phyloP scores from a whole-genome alignment of 1,284 basidiomycete species.

The Tilletiaria anomala region DNA sequence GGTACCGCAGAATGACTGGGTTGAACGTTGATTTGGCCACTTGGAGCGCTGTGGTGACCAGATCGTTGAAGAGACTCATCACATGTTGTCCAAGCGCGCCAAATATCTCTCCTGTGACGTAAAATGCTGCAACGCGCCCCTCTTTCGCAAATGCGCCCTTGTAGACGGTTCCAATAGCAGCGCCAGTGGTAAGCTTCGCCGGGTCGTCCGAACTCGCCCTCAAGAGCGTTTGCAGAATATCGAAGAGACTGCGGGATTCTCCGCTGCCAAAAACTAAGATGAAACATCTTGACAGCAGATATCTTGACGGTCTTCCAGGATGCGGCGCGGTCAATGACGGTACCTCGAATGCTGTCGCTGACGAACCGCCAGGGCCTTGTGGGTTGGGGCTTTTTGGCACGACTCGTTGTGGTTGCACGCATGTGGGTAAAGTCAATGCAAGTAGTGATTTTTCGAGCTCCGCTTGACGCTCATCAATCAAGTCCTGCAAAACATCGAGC shows the following conservation, averaged over 20 bases:
- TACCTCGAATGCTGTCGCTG: not conserved
- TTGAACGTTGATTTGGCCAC: slow-evolving; percentile 13
- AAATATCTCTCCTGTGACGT: slow-evolving; percentile 77
- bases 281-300: slow-evolving; percentile 63
- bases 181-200: not conserved
- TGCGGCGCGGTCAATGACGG: slow-evolving; percentile 9
- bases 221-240: slow-evolving; percentile 51
- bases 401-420: not conserved
- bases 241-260: slow-evolving; percentile 65
- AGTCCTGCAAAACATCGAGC: too few species aligned
- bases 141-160: slow-evolving; percentile 60
- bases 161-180: slow-evolving; percentile 47
- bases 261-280: slow-evolving; percentile 62
- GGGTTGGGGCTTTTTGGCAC: too few species aligned
- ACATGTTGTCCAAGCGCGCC: slow-evolving; percentile 62
- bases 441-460: slow-evolving; percentile 1
- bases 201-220: slow-evolving; percentile 15
- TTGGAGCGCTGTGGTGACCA: slow-evolving; percentile 38
- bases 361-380: too few species aligned
- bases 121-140: slow-evolving; percentile 57
- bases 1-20: slow-evolving; percentile 59
- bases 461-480: not conserved
- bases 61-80: slow-evolving; percentile 87
- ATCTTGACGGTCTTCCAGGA: slow-evolving; percentile 71
- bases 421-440: not conserved